These are phyloP conservation scores for Leptographium wingfieldii DNA, from an alignment of 2,329 filamentous ascomycete genomes.

Conservation along the genomic window DNA sequence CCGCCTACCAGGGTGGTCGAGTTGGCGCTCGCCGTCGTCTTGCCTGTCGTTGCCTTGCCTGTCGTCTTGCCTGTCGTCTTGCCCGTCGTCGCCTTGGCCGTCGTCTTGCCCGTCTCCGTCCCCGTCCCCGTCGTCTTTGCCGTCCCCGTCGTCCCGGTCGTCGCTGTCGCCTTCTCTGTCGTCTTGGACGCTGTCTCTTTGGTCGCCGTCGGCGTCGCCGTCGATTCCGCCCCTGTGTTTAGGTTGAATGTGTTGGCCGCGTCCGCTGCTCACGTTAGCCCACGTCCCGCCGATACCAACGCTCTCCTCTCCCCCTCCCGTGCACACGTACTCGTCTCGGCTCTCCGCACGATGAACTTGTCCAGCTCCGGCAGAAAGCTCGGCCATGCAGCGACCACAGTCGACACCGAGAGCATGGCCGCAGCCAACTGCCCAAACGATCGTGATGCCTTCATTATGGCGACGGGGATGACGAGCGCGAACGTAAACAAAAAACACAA, in stretches of 20 bases:
- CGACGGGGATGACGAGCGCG: not conserved
- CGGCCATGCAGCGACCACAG: constrained; percentile 32
- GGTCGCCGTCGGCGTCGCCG: constrained; percentile 10
- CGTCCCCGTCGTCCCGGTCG: constrained; percentile 9
- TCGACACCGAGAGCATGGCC: constrained; percentile 37
- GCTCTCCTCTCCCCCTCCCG: not conserved
- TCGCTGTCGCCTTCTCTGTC: constrained; percentile 14
- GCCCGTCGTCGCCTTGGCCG: constrained; percentile 12
- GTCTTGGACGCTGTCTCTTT: constrained; percentile 12
- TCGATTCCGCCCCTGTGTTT: constrained; percentile 24
- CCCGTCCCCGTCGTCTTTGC: constrained; percentile 14
- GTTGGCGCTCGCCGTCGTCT: constrained; percentile 14
- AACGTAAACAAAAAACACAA: not conserved
- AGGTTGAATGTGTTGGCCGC: constrained; percentile 22
- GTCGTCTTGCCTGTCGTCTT: constrained; percentile 14
- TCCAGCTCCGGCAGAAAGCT: constrained; percentile 43
- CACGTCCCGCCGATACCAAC: not conserved
- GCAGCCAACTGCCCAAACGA: constrained; percentile 34
- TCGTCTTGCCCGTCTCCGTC: constrained; percentile 13
- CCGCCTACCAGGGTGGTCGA: constrained; percentile 30
- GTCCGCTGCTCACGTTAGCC: constrained; percentile 9
- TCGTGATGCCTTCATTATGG: constrained; percentile 20
- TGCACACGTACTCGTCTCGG: constrained; percentile 8
- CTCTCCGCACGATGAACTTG: constrained; percentile 34
- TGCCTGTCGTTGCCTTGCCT: constrained; percentile 13